phyloP scores from a whole-genome alignment of 169 alveolate species.

The Eimeria sp. region DNA sequence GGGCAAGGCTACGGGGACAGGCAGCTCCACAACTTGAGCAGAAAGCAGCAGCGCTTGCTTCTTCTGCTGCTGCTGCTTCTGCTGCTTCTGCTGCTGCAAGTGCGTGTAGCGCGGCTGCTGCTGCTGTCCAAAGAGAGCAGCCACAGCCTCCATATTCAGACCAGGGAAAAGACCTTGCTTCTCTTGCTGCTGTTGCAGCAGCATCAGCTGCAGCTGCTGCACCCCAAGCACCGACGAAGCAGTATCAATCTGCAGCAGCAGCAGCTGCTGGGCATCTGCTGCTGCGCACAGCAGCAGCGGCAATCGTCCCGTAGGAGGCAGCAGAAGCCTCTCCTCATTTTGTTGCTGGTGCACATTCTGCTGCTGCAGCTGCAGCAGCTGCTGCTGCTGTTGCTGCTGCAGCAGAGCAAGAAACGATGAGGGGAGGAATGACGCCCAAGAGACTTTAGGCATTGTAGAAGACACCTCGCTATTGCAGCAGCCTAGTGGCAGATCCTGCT shows the following conservation, averaged over 20 bases:
- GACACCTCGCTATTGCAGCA: not conserved
- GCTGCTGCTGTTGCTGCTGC: slow-evolving; percentile 65
- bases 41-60: slow-evolving; percentile 66
- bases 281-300: slow-evolving; percentile 65
- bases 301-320: slow-evolving; percentile 43
- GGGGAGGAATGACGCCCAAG: slow-evolving; percentile 49
- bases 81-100: slow-evolving; percentile 50
- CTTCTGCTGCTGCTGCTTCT: not conserved
- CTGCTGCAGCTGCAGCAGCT: slow-evolving; percentile 48
- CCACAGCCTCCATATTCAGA: slow-evolving; percentile 33
- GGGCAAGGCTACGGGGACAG: not conserved
- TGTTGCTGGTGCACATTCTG: slow-evolving; percentile 31
- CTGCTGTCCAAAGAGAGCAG: not conserved
- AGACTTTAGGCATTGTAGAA: not conserved
- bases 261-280: slow-evolving; percentile 57
- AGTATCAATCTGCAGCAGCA: slow-evolving; percentile 62
- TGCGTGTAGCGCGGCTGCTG: slow-evolving; percentile 15
- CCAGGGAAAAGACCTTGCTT: not conserved
- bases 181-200: slow-evolving; percentile 20
- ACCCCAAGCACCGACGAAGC: slow-evolving; percentile 52
- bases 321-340: not conserved
- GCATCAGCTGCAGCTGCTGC: slow-evolving; percentile 71
- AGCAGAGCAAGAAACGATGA: slow-evolving; percentile 48
- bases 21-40: slow-evolving; percentile 47
- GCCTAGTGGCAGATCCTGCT: slow-evolving; percentile 1